These are phyloP conservation scores for Larix sibirica DNA, from an alignment of 83 land plant genomes.

Conservation along the genomic window DNA sequence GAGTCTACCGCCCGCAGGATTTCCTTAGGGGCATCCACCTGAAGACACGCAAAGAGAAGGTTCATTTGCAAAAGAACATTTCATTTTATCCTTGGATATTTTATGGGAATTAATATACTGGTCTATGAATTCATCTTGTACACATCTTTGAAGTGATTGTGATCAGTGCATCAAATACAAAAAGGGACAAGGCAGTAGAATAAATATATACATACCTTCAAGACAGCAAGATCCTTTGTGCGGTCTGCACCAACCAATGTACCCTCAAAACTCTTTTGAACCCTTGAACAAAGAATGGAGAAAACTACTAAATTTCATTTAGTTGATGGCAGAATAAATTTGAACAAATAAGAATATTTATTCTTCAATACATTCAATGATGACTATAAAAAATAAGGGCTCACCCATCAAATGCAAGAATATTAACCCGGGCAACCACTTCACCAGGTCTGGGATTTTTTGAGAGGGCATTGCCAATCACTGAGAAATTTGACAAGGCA, in stretches of 20 bases:
- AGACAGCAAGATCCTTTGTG: constrained; percentile 90
- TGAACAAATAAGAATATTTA: constrained; percentile 3
- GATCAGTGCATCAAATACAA: neutral
- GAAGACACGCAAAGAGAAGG: constrained; percentile 12
- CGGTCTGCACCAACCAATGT: constrained; percentile 90
- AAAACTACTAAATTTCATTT: neutral
- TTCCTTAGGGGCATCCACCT: constrained; percentile 83
- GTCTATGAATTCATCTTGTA: no score
- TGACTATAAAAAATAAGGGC: constrained; percentile 10
- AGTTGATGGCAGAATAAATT: neutral
- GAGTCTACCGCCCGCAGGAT: constrained; percentile 74
- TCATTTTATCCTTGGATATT: neutral
- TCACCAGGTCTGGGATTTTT: constrained; percentile 64
- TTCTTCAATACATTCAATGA: constrained; percentile 5
- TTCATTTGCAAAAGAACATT: neutral
- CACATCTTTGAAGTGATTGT: neutral
- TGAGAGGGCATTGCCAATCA: constrained; percentile 87
- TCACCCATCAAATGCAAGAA: constrained; percentile 89
- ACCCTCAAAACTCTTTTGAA: constrained; percentile 92
- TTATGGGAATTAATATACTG: neutral
- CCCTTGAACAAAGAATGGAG: constrained; percentile 38
- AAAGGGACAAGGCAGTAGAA: constrained; percentile 12
- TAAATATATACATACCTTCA: constrained; percentile 52
- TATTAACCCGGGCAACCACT: constrained; percentile 90
- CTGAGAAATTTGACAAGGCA: constrained; percentile 35